These are phyloP conservation scores for Zymoseptoria passerinii DNA, from an alignment of 2,329 filamentous ascomycete genomes.

Conservation along the genomic window DNA sequence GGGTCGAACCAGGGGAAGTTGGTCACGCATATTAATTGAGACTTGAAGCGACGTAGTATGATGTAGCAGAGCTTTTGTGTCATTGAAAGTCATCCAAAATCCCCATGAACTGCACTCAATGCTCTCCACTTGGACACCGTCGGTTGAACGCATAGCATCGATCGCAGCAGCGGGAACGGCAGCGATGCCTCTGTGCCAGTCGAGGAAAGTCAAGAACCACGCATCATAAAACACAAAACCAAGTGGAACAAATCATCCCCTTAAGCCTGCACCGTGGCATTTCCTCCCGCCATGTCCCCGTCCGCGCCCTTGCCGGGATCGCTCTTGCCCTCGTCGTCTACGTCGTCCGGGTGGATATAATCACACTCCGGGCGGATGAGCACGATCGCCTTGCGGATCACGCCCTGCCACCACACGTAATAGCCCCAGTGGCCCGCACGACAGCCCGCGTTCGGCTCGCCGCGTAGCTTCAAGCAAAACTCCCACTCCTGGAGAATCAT, in stretches of 20 bases:
- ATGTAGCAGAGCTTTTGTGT: neutral
- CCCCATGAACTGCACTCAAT: neutral
- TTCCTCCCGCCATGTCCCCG: too few species aligned
- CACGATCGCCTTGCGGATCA: neutral
- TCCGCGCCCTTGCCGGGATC: too few species aligned
- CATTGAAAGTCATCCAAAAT: neutral
- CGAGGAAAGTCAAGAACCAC: too few species aligned
- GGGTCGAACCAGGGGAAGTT: slow-evolving; percentile 43
- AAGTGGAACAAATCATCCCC: too few species aligned
- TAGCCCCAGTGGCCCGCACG: neutral
- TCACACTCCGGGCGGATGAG: neutral
- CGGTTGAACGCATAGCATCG: neutral
- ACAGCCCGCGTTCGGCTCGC: neutral
- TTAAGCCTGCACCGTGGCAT: too few species aligned
- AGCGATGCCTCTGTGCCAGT: too few species aligned
- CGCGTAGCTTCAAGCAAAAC: neutral
- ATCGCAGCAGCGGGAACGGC: too few species aligned
- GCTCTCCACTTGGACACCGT: neutral
- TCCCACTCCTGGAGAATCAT: neutral
- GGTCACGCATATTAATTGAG: slow-evolving; percentile 30
- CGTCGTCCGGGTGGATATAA: neutral
- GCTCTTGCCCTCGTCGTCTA: neutral
- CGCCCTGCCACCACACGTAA: neutral
- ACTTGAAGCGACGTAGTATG: neutral
- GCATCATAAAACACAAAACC: too few species aligned